Evolutionary conservation across 2,329 filamentous ascomycete genomes (phyloP).

Genomic region (Ophiognomonia clavigignenti-juglandacearum): DNA sequence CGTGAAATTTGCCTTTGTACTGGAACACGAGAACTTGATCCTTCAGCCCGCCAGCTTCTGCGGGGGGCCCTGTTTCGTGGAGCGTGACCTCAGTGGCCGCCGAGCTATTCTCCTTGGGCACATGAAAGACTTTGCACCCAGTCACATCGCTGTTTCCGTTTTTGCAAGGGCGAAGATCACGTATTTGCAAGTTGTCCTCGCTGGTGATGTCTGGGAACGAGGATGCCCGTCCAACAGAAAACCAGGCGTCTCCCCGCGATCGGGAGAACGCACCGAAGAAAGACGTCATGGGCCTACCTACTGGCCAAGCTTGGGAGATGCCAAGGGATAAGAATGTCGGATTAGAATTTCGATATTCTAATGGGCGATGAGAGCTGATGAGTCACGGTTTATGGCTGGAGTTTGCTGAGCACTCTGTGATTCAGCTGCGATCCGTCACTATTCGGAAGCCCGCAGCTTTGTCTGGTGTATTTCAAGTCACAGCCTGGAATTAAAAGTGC

Average conservation of each 20-base stretch:
- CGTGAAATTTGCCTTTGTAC: constrained; percentile 14
- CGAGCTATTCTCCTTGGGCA: constrained; percentile 13
- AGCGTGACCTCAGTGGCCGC: constrained; percentile 6
- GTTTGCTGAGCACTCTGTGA: too few relatives aligned
- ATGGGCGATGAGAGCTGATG: too few relatives aligned
- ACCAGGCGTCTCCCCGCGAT: constrained; percentile 10
- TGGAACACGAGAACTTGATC: constrained; percentile 15
- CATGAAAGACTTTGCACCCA: constrained; percentile 9
- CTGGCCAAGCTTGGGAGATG: too few relatives aligned
- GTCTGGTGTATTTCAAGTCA: too few relatives aligned
- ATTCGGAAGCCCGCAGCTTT: too few relatives aligned
- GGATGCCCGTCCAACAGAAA: constrained; percentile 7
- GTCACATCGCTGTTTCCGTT: background rate
- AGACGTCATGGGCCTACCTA: constrained; percentile 7
- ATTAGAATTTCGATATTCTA: too few relatives aligned
- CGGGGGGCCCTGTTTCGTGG: background rate
- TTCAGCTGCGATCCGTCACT: too few relatives aligned
- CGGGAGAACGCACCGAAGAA: constrained; percentile 13
- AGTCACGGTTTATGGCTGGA: too few relatives aligned
- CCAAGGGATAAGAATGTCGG: too few relatives aligned
- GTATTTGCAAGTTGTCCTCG: constrained; percentile 6
- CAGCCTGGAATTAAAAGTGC: too few relatives aligned
- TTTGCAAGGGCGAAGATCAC: constrained; percentile 4
- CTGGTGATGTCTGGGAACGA: constrained; percentile 13
- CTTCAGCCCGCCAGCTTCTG: constrained; percentile 6